Base-by-base conservation (phyloP, 2,329 filamentous ascomycete genomes). In the Pochonia chlamydosporia region DNA sequence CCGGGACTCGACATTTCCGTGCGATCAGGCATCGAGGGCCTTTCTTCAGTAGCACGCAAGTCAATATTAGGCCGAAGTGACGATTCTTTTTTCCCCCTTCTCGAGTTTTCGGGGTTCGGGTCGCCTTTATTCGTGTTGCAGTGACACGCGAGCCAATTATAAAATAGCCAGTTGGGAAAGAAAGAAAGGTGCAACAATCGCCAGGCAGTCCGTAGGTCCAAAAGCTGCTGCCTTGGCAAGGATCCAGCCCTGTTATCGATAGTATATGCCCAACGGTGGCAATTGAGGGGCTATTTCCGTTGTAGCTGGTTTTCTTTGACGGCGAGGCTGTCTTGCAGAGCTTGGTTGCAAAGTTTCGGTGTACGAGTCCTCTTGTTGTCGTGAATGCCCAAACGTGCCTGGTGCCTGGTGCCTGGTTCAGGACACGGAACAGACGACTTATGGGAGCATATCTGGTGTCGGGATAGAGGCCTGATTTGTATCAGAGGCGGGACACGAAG, bases 1-100 rank as follows among this genome's bases (percentile, higher is more conserved):
- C 68, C 67, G 59, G 71, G 64, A 50, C 69, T 69, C 58, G 67
- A 66, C 69, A 71, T 70, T 56, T 58, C 56, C 52, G 57, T 53
- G 42, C 57, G 57, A 44, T 56, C 48, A 47, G 61, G 51, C 62
- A 65, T 63, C 50, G 53, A 53, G 37, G 41, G 46, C 21, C 18
- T 31, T 25, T 3, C n/a, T 37, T 24, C 13, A 20, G 23, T 28
- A 16, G 24, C 40, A 30, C 14, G 33, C 33, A 16, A 41, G 28
- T 42, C 18, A 35, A 43, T n/a, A 26, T 41, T 43, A 35, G 36
- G 10, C 18, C 16, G 46, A n/a, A 16, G 7, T 35, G n/a, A 18
- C n/a, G 40, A n/a, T n/a, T n/a, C n/a, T n/a, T n/a, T n/a, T n/a
- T n/a, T n/a, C n/a, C n/a, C n/a, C n/a, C n/a, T n/a, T n/a, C n/a